A percentile compares a stretch with the other conserved stretches of the same genome.
phyloP scores from a whole-genome alignment of 345 rosid genomes.

The Pelargonium nanum region DNA sequence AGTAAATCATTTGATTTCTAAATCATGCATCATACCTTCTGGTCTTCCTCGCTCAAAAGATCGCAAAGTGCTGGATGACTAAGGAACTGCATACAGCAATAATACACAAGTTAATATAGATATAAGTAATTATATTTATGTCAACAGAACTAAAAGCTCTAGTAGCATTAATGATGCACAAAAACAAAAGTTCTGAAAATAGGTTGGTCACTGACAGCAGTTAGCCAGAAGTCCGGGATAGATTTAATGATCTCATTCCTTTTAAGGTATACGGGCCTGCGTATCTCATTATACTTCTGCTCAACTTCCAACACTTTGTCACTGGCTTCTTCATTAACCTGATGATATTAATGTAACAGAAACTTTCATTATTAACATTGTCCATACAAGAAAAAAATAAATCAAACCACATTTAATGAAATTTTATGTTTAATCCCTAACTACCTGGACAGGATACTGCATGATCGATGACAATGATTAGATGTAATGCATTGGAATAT shows the following conservation, averaged over 20 bases:
- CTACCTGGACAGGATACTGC: no score
- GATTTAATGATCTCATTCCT: conserved; percentile 62
- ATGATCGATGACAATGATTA: background rate
- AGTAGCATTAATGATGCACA: background rate
- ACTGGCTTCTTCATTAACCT: conserved; percentile 92
- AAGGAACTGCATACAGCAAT: conserved; percentile 42
- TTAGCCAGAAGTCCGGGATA: conserved; percentile 89
- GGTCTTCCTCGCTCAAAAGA: conserved; percentile 85
- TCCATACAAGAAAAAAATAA: background rate
- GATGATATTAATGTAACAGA: background rate
- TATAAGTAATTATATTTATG: background rate
- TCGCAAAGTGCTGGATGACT: conserved; percentile 80
- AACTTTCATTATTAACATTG: background rate
- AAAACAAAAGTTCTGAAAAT: background rate
- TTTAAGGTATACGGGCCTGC: conserved; percentile 79
- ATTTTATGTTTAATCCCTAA: background rate
- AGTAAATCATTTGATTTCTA: background rate
- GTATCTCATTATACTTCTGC: conserved; percentile 70
- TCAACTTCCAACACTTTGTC: conserved; percentile 88
- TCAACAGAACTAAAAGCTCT: background rate
- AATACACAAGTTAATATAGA: background rate
- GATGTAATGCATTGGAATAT: background rate
- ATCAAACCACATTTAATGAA: background rate
- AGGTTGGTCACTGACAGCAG: conserved; percentile 55
- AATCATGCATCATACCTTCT: conserved; percentile 44